A percentile compares a stretch with the other conserved stretches of the same genome.
These are phyloP conservation scores for Sphaceloma murrayae DNA, from an alignment of 2,329 filamentous ascomycete genomes.

Conservation along the genomic window DNA sequence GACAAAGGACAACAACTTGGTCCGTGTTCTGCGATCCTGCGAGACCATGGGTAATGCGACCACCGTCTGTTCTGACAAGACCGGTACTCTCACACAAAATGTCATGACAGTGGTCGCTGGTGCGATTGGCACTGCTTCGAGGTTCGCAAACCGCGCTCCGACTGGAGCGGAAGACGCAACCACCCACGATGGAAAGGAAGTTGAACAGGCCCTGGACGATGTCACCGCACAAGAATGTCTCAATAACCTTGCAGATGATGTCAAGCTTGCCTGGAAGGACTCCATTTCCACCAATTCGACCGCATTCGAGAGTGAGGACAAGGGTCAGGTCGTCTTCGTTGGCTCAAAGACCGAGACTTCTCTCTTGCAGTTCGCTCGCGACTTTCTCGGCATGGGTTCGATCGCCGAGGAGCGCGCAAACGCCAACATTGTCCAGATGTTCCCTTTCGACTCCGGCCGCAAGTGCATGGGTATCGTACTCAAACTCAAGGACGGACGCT, in stretches of 20 bases:
- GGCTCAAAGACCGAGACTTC: slow-evolving; percentile 73
- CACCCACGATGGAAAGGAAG: slow-evolving; percentile 22
- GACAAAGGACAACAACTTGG: slow-evolving; percentile 60
- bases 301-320: slow-evolving; percentile 56
- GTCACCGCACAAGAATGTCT: slow-evolving; percentile 48
- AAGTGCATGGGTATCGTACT: slow-evolving; percentile 62
- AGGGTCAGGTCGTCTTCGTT: slow-evolving; percentile 52
- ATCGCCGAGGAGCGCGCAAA: slow-evolving; percentile 54
- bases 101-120: slow-evolving; percentile 69
- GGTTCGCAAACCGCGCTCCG: slow-evolving; percentile 41
- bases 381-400: slow-evolving; percentile 55
- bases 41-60: slow-evolving; percentile 65
- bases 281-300: slow-evolving; percentile 61
- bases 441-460: slow-evolving; percentile 53
- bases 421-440: slow-evolving; percentile 47
- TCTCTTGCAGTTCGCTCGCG: slow-evolving; percentile 58
- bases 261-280: slow-evolving; percentile 50
- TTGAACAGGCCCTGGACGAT: slow-evolving; percentile 36
- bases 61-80: slow-evolving; percentile 73
- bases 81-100: slow-evolving; percentile 64
- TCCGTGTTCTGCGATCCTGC: slow-evolving; percentile 57
- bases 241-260: slow-evolving; percentile 40
- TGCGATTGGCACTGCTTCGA: slow-evolving; percentile 50
- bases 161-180: slow-evolving; percentile 23
- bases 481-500: slow-evolving; percentile 45